Percentiles rank a stretch among this genome's conserved stretches.
Conservation (phyloP, 345 rosid genomes). For the Salix udensis region DNA sequence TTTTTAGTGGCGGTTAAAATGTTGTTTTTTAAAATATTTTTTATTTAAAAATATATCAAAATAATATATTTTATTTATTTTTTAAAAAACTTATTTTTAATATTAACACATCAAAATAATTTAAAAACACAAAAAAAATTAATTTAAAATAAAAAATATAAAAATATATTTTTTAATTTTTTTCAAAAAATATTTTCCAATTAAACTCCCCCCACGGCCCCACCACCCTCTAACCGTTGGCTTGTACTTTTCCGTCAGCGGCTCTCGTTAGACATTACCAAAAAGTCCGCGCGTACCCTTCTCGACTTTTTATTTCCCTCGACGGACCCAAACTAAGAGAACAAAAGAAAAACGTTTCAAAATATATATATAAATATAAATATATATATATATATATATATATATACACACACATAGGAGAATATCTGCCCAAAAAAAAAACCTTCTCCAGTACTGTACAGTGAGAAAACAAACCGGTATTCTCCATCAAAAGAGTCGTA, state of each 20-base stretch:
- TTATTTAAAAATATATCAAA: too few relatives aligned
- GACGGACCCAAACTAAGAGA: conserved; percentile 7
- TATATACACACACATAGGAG: too few relatives aligned
- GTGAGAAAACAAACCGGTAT: conserved; percentile 45
- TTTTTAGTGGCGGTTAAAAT: not conserved
- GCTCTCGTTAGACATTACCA: conserved; percentile 25
- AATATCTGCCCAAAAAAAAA: not conserved
- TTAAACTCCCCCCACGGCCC: too few relatives aligned
- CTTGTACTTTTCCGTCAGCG: conserved; percentile 38
- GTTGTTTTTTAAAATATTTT: too few relatives aligned
- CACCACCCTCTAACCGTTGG: conserved; percentile 28
- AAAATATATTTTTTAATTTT: too few relatives aligned
- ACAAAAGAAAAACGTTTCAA: not conserved
- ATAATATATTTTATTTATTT: too few relatives aligned
- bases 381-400: too few relatives aligned
- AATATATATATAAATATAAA: not conserved
- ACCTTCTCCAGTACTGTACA: conserved; percentile 29
- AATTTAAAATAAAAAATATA: too few relatives aligned
- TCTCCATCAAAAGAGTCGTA: conserved; percentile 45
- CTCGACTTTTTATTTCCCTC: not conserved
- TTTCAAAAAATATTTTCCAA: too few relatives aligned
- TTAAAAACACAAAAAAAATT: too few relatives aligned
- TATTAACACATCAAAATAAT: too few relatives aligned
- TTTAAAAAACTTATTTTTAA: too few relatives aligned
- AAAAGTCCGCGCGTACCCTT: not conserved